Base-by-base conservation (phyloP, 192 early-diverging fungal genomes). In the Backusella tarrabulga region DNA sequence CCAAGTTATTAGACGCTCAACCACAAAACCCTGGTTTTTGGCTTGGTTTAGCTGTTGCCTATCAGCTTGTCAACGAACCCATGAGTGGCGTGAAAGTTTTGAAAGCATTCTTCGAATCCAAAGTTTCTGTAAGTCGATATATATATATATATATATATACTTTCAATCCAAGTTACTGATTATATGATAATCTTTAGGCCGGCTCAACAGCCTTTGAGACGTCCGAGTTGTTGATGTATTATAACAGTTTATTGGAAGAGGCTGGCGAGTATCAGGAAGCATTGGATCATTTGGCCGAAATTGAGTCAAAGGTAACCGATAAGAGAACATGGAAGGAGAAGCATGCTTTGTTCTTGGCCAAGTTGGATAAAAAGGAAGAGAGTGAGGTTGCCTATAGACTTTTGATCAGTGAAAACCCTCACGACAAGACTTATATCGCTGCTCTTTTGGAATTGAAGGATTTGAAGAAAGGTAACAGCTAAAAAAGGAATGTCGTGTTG, bases 191-290 rank as follows among this genome's bases (percentile, higher is more conserved):
- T 15, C 0, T 23, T 66, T 71, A 71, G 78, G 74, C 69, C 46
- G 67, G 15, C 21, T 42, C 74, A 29, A 78, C 83, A 66, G 84
- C 86, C 76, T 91, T 82, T 71, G 95, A 97, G 81, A 86, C 90
- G 76, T 93, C 92, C 68, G 97, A 99, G 82, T 79, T 97, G 72
- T 70, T 91, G 26, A 78, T 99, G 85, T 99, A 96, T 86, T 91
- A 94, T 80, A 95, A 94, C 86, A 86, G 85, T 80, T 74, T 99
- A 23, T 80, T 96, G 38, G 95, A 98, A 83, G 94, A 96, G 77
- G 87, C 77, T 7, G 96, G 96, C 11, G 91, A 97, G 66, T 85
- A 86, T 67, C 78, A 95, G 75, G 80, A 69, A 19, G 97, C 96
- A 8, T 82, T 97, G 50, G 92, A 93, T 8, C 87, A 95, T 79